These are phyloP conservation scores for Tagetes patula DNA, from an alignment of 129 eudicot genomes.

Conservation along the genomic window DNA sequence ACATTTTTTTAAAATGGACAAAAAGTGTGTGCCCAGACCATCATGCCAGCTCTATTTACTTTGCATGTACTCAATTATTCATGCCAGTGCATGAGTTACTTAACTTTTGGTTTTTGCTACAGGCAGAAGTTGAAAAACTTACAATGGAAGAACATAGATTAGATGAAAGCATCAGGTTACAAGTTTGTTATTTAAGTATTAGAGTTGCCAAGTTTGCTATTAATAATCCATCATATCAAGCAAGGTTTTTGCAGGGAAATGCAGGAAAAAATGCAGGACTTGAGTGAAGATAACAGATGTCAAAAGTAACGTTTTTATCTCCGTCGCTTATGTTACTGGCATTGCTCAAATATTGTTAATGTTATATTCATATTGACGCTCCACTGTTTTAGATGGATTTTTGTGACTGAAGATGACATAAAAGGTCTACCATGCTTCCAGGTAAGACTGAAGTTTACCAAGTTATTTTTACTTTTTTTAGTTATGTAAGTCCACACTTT, in stretches of 20 bases:
- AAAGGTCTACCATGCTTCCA: slow-evolving; percentile 85
- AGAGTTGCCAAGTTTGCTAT: slow-evolving; percentile 26
- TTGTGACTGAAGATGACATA: slow-evolving; percentile 96
- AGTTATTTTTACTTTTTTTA: background rate
- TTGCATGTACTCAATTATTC: background rate
- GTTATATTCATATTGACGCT: slow-evolving; percentile 3
- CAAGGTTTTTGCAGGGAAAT: slow-evolving; percentile 65
- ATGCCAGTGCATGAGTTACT: background rate
- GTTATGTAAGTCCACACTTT: slow-evolving; percentile 8
- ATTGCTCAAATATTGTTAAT: background rate
- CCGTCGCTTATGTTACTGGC: background rate
- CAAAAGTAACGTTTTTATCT: slow-evolving; percentile 53
- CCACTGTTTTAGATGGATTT: slow-evolving; percentile 72
- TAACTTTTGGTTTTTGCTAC: slow-evolving; percentile 32
- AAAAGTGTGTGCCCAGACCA: background rate
- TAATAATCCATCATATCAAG: slow-evolving; percentile 9
- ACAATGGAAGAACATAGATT: slow-evolving; percentile 73
- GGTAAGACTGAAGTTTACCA: slow-evolving; percentile 38
- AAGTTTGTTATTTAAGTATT: slow-evolving; percentile 18
- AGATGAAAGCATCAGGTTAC: slow-evolving; percentile 85
- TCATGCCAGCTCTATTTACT: background rate
- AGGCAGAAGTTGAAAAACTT: slow-evolving; percentile 87
- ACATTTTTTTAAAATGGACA: background rate
- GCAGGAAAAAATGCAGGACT: slow-evolving; percentile 84
- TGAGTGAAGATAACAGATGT: slow-evolving; percentile 82